Evolutionary conservation across 1,284 basidiomycete species (phyloP).

Genomic region (Leucoagaricus sp.): DNA sequence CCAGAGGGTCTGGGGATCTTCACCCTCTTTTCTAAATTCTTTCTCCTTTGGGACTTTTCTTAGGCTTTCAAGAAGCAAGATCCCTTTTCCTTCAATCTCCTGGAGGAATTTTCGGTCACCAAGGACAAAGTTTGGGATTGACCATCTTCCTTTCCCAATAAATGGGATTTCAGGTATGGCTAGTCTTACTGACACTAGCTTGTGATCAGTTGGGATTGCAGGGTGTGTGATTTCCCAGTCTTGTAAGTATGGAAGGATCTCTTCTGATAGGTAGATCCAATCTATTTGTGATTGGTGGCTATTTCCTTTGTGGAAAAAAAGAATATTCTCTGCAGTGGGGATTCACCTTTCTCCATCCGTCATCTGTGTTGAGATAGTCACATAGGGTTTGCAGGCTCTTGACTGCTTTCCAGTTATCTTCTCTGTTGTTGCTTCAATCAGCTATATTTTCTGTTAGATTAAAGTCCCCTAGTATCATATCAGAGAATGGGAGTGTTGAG

Average conservation of each 20-base stretch:
- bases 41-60: constrained; percentile 1
- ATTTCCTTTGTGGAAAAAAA: constrained; percentile 21
- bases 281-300: constrained; percentile 34
- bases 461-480: constrained; percentile 42
- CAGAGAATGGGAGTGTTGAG: constrained; percentile 25
- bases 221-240: constrained; percentile 28
- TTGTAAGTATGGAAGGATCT: constrained; percentile 1
- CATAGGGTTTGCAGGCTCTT: constrained; percentile 20
- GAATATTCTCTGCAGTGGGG: constrained; percentile 30
- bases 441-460: constrained; percentile 41
- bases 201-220: constrained; percentile 31
- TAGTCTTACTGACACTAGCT: constrained; percentile 26
- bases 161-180: constrained; percentile 22
- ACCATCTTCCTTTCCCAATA: constrained; percentile 34
- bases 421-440: constrained; percentile 31
- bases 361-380: constrained; percentile 27
- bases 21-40: constrained; percentile 3
- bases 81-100: constrained; percentile 14
- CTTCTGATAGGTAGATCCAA: constrained; percentile 31
- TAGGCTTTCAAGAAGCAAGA: constrained; percentile 1
- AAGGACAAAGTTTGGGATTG: constrained; percentile 23
- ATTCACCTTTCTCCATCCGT: constrained; percentile 37
- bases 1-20: constrained; percentile 2
- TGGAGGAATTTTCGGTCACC: constrained; percentile 23
- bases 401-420: constrained; percentile 16